Evolutionary conservation across 2,329 filamentous ascomycete species (phyloP).

Genomic region (Basipetospora chlamydospora): DNA sequence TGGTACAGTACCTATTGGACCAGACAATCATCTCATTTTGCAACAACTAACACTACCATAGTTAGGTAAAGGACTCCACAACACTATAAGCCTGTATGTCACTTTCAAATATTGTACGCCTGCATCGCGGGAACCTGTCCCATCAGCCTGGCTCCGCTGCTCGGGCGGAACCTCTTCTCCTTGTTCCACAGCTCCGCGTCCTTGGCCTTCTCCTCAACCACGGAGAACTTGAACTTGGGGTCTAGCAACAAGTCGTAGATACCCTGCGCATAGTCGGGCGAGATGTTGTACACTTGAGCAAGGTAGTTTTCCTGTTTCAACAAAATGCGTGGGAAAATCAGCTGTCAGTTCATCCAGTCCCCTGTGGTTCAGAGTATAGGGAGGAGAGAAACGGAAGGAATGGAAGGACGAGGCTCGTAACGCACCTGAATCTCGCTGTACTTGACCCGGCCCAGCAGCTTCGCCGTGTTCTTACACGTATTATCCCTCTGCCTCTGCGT

Average conservation of each 20-base stretch:
- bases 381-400: too few relatives aligned
- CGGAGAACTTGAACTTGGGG: constrained; percentile 26
- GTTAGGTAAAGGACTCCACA: too few relatives aligned
- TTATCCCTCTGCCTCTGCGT: constrained; percentile 24
- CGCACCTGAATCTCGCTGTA: constrained; percentile 29
- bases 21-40: too few relatives aligned
- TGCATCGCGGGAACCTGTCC: constrained; percentile 19
- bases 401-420: too few relatives aligned
- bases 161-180: constrained; percentile 27
- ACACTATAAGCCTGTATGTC: too few relatives aligned
- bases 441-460: constrained; percentile 26
- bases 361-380: too few relatives aligned
- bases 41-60: too few relatives aligned
- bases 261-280: constrained; percentile 27
- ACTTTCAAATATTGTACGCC: constrained; percentile 15
- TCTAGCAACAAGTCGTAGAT: constrained; percentile 29
- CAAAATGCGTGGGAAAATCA: too few relatives aligned
- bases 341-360: too few relatives aligned
- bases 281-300: constrained; percentile 35
- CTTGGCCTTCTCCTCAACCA: constrained; percentile 28
- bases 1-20: too few relatives aligned
- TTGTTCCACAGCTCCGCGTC: constrained; percentile 29
- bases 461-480: constrained; percentile 33
- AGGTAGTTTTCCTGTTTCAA: too few relatives aligned
- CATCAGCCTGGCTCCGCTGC: constrained; percentile 20